Evolutionary conservation across 768 basidiomycete species (phyloP), one percentile per base, ranked within the genome.

Genomic region (Rhizopogon vinicolor): DNA sequence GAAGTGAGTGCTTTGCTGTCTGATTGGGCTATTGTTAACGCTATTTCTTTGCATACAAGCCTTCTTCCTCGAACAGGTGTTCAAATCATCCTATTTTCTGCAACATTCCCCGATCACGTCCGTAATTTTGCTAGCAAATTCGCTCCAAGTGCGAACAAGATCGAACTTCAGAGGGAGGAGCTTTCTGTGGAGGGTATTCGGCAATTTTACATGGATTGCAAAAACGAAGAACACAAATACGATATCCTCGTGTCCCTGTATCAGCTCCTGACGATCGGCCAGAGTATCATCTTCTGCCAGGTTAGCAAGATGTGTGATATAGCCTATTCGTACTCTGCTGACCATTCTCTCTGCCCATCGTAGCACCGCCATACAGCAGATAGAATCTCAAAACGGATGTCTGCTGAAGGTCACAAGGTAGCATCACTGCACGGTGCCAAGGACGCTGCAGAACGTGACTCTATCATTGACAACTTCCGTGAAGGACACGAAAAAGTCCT

Each of bases 171-270:
- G 73, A 88, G 85, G 67, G 93, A 95, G 67, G 97, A 99, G 67
- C 80, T 99, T 44, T 90, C 88, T 28, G 91, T 98, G 22, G 91
- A 93, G 52, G 91, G 89, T 41, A 98, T 99, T 72, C 84, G 89
- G 59, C 97, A 99, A 65, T 96, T 98, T 71, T 98, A 93, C 74
- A 89, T 99, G 88, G 94, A 98, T 68, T 98, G 96, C 75, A 83
- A 75, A 68, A 78, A 89, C 66, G 95, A 91, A 67, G 85, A 91
- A 35, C 86, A 93, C 63, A 98, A 98, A 83, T 98, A 93, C 69
- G 94, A 98, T 58, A 91, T 98, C 50, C 78, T 99, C 43, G 91
- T 96, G 35, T 85, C 84, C 51, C 74, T 99, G 18, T 99, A 99
- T 70, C 82, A 84, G 55, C 77, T 97, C 37, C 76, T 99, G 68